Evolutionary conservation across 345 rosid genomes (phyloP), one percentile per base, ranked within the genome.

Genomic region (Camelina laxa): DNA sequence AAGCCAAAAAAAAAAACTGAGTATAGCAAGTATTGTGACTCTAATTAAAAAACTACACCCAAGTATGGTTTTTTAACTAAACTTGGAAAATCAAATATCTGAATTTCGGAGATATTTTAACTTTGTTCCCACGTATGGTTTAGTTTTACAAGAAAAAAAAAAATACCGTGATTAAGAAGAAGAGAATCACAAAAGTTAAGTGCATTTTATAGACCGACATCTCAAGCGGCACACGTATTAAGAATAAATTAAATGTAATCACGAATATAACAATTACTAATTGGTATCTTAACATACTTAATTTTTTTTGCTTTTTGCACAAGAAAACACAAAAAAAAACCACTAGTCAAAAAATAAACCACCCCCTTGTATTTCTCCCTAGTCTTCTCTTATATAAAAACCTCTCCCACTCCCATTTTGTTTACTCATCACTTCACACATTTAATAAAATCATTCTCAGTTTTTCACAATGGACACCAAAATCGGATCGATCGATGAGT

Each of bases 381-480:
- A 17, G 6, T 36, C 49, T 60, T 14, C 11, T 58, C 1, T 13
- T 7, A 41, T 60, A 60, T 60, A 60, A 60, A 39, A 20, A 5
- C 30, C 49, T n/a, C 27, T 51, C 49, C 31, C 5, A n/a, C 4
- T 39, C 21, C 6, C 65, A 60, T 39, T 60, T 39, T 20, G 17
- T 60, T 60, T 60, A 60, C 49, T 22, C 24, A 44, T 16, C 11
- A 24, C 59, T 55, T 15, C 10, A 27, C 64, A 36, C 30, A 36
- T 60, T 60, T 2, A 21, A 12, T 17, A 3, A 19, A 36, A 36
- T 6, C 7, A 5, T 39, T 60, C 49, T 39, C 12, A 21, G 13
- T 57, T 57, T 57, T 41, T 0, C 30, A 2, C 30, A 27, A 61
- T 61, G 66, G 66, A 61, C 2, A 61, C 66, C 8, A 61, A 61